phyloP scores from a whole-genome alignment of 2,329 filamentous ascomycete species.

The Rhexocercosporidium sp. region DNA sequence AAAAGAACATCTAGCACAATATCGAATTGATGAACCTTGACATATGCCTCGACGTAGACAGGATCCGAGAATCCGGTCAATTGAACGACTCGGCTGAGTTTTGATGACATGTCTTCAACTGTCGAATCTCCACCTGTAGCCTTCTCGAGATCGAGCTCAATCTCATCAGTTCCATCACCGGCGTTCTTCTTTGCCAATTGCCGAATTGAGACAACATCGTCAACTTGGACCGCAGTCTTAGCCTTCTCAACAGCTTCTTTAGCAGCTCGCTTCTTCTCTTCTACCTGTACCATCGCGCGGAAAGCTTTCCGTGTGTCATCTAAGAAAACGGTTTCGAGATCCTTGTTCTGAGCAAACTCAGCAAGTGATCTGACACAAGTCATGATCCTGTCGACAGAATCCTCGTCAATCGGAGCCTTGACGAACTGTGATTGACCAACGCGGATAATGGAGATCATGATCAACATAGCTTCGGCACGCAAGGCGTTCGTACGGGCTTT shows the following conservation, averaged over 20 bases:
- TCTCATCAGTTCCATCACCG: conserved; percentile 80
- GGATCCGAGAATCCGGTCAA: conserved; percentile 97
- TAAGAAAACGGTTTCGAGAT: conserved; percentile 89
- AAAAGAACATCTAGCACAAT: conserved; percentile 95
- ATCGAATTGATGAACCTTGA: conserved; percentile 98
- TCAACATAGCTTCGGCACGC: conserved; percentile 96
- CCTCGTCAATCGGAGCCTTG: conserved; percentile 95
- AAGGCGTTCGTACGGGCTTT: conserved; percentile 88
- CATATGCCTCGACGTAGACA: conserved; percentile 98
- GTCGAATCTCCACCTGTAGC: conserved; percentile 89
- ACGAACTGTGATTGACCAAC: conserved; percentile 99
- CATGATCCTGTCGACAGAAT: conserved; percentile 99
- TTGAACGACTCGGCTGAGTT: conserved; percentile 94
- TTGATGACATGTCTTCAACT: conserved; percentile 87
- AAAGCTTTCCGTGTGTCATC: conserved; percentile 96
- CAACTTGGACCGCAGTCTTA: conserved; percentile 92
- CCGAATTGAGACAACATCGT: conserved; percentile 91
- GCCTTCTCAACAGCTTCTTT: conserved; percentile 93
- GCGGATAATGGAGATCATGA: conserved; percentile 98
- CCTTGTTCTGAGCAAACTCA: conserved; percentile 87
- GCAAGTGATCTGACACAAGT: conserved; percentile 91
- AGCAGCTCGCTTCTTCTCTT: conserved; percentile 96
- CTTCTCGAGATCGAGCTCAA: conserved; percentile 88
- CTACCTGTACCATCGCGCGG: conserved; percentile 93
- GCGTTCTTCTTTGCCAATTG: conserved; percentile 93